Base-by-base conservation (phyloP, 2,329 filamentous ascomycete species). In the Cladosporium oxysporum region DNA sequence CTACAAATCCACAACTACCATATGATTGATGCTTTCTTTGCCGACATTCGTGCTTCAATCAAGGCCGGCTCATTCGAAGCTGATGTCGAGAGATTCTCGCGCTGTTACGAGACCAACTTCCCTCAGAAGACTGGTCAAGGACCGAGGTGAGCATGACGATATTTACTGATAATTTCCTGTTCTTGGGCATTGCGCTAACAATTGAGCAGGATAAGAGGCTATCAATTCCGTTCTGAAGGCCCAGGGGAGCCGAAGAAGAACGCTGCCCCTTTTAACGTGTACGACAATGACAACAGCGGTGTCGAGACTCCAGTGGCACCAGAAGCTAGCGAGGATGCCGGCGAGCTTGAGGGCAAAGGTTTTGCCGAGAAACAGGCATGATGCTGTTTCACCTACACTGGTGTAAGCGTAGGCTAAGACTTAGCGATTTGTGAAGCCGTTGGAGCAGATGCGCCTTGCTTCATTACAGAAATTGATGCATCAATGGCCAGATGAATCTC, bases 1-100 rank as follows among this genome's bases (percentile, higher is more conserved):
- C 83, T 99, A 8, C 94, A 98, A 77, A 85, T 97, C 3, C 95
- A 99, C 80, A 99, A 99, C 76, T 89, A 96, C 76, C 84, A 88
- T 67, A 80, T 90, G 8, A 78, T 96, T 62, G 84, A 86, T 55
- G 73, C 80, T 0, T 97, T 98, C 80, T 97, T 98, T 77, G 77
- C 81, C 0, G 85, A 83, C 0, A 82, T 97, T 7, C 87, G 94
- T 23, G 75, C 78, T 1, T 88, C 87, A 64, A 89, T 98, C 18
- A 76, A 77, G 37, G 76, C 77, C 0, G 83, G 80, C 7, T 86
- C 79, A 21, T 89, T 85, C 69, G 84, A 87, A 3, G 71, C 81
- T 2, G 85, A 90, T 26, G 73, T 80, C 0, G 78, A 81, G 1
- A 80, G 77, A 0, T 97, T 97, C 73, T 85, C 87, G 62, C 80